Percentiles rank a stretch among this genome's conserved stretches.
These are phyloP conservation scores for Hypoxylon lenormandii DNA, from an alignment of 495 filamentous ascomycete species.

Conservation along the genomic window DNA sequence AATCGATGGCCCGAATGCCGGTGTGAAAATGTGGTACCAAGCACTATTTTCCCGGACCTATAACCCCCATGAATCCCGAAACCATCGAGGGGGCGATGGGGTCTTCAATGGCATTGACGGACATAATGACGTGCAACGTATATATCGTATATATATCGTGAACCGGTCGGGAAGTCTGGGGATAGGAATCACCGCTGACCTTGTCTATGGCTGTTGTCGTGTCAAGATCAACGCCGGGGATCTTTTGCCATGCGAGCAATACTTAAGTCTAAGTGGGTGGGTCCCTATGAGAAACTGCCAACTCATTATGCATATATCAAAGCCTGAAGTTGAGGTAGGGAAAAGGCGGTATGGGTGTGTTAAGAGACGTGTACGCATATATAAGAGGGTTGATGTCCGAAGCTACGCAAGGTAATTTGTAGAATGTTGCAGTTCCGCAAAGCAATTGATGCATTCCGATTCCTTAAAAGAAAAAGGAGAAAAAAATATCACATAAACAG, in stretches of 20 bases:
- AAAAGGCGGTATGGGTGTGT: slow-evolving; percentile 53
- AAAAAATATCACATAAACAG: slow-evolving; percentile 1
- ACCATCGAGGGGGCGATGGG: no score
- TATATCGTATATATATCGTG: slow-evolving; percentile 12
- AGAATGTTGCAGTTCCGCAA: slow-evolving; percentile 30
- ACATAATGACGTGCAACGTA: slow-evolving; percentile 21
- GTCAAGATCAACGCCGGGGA: slow-evolving; percentile 40
- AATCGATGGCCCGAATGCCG: slow-evolving; percentile 21
- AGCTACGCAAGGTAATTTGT: slow-evolving; percentile 32
- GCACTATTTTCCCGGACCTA: background rate
- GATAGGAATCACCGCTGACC: background rate
- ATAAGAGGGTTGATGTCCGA: slow-evolving; percentile 41
- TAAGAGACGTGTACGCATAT: slow-evolving; percentile 44
- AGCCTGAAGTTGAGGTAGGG: slow-evolving; percentile 49
- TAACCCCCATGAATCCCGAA: no score
- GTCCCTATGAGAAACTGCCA: slow-evolving; percentile 54
- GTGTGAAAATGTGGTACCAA: slow-evolving; percentile 32
- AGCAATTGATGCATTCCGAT: slow-evolving; percentile 28
- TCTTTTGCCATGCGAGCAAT: slow-evolving; percentile 44
- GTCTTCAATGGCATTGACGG: slow-evolving; percentile 23
- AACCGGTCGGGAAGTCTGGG: slow-evolving; percentile 13
- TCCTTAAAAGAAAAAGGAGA: background rate
- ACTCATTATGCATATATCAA: slow-evolving; percentile 57
- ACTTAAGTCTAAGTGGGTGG: slow-evolving; percentile 50
- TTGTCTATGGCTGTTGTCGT: slow-evolving; percentile 28